These are phyloP conservation scores for Uromyces viciae-fabae DNA, from an alignment of 1,284 basidiomycete genomes.

Conservation along the genomic window DNA sequence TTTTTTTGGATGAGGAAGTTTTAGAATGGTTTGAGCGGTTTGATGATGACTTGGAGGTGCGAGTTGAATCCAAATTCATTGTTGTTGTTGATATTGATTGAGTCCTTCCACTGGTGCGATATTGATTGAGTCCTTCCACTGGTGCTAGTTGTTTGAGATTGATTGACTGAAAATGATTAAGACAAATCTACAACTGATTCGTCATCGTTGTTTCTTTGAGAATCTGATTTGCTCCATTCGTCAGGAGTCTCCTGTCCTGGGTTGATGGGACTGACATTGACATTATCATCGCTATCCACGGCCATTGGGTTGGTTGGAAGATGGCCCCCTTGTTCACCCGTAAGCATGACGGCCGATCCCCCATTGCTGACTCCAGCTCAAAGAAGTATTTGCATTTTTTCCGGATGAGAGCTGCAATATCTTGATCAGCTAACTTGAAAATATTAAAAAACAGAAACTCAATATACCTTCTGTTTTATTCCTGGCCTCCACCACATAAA, in stretches of 20 bases:
- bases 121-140: background rate
- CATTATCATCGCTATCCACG: background rate
- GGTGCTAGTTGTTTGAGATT: background rate
- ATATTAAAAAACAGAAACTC: too few relatives aligned
- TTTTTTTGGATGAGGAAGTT: background rate
- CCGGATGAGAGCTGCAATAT: background rate
- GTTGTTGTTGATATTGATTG: background rate
- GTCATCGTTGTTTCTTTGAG: background rate
- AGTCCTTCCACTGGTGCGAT: background rate
- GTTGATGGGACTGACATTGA: background rate
- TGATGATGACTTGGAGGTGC: background rate
- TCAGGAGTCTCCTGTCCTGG: background rate
- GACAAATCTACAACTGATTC: background rate
- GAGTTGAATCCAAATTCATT: background rate
- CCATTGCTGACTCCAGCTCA: background rate
- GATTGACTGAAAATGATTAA: background rate
- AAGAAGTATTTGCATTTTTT: conserved; percentile 3
- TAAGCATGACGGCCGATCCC: background rate
- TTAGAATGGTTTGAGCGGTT: background rate
- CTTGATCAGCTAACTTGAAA: too few relatives aligned
- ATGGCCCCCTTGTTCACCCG: background rate
- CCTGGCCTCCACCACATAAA: background rate
- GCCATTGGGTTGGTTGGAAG: too few relatives aligned
- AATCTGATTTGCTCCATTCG: background rate
- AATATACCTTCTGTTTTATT: background rate